Evolutionary conservation across 495 filamentous ascomycete genomes (phyloP).

Genomic region (Parachaetomium inaequale): DNA sequence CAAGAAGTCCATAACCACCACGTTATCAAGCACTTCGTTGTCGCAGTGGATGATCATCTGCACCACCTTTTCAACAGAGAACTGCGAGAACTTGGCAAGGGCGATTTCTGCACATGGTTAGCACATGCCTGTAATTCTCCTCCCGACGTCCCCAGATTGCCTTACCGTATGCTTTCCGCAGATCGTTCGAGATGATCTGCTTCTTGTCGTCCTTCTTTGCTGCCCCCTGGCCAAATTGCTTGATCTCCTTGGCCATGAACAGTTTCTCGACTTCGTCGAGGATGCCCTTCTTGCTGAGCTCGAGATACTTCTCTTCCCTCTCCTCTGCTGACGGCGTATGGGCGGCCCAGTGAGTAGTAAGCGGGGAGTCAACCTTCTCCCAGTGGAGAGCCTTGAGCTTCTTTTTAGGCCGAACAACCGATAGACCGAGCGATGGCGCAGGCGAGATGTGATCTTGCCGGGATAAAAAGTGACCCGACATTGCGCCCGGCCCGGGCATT

Average conservation of each 20-base stretch:
- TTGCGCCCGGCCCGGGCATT: conserved; percentile 59
- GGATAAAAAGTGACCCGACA: conserved; percentile 52
- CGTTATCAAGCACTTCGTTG: conserved; percentile 82
- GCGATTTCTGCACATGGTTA: conserved; percentile 64
- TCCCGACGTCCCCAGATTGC: not conserved
- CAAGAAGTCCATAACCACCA: conserved; percentile 96
- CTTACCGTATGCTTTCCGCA: conserved; percentile 81
- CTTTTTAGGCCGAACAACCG: conserved; percentile 89
- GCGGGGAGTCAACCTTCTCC: conserved; percentile 94
- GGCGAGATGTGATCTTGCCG: conserved; percentile 40
- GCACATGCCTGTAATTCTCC: not conserved
- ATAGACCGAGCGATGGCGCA: conserved; percentile 49
- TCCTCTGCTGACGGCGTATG: conserved; percentile 76
- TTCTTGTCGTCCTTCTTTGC: conserved; percentile 89
- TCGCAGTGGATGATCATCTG: conserved; percentile 97
- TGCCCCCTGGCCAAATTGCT: conserved; percentile 63
- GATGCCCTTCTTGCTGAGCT: conserved; percentile 88
- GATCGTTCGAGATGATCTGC: conserved; percentile 87
- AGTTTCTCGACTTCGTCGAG: conserved; percentile 95
- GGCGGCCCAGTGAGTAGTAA: conserved; percentile 92
- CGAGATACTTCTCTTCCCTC: conserved; percentile 91
- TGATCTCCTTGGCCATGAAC: conserved; percentile 96
- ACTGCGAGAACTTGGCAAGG: conserved; percentile 80
- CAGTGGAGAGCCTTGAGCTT: conserved; percentile 99
- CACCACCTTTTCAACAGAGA: conserved; percentile 75